Evolutionary conservation across 768 basidiomycete genomes (phyloP).

Genomic region (Lactarius tabidus): DNA sequence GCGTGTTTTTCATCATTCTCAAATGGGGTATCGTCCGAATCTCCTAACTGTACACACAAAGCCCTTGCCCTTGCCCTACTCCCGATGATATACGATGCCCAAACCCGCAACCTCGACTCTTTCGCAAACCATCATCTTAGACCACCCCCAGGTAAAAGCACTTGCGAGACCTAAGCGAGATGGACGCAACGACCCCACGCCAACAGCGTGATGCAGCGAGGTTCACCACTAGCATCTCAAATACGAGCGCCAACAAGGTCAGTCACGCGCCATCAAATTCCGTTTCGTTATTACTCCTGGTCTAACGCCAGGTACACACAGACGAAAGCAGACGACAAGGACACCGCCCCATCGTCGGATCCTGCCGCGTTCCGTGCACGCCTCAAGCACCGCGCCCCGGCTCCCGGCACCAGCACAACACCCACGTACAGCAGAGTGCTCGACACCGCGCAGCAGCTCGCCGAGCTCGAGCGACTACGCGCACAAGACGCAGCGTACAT

Average conservation of each 20-base stretch:
- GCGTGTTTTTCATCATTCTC: background rate
- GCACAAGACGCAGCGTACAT: slow-evolving; percentile 14
- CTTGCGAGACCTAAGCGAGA: background rate
- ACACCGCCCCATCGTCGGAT: background rate
- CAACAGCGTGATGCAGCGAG: background rate
- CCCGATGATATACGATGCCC: slow-evolving; percentile 1
- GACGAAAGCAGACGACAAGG: background rate
- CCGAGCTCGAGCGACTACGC: slow-evolving; percentile 10
- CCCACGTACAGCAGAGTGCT: slow-evolving; percentile 9
- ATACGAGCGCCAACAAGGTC: slow-evolving; percentile 1
- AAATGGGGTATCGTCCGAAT: background rate
- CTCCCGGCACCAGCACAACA: background rate
- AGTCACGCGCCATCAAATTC: background rate
- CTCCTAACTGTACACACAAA: background rate
- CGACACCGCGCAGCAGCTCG: slow-evolving; percentile 13
- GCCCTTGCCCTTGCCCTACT: slow-evolving; percentile 14
- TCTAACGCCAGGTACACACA: background rate
- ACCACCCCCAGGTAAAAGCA: background rate
- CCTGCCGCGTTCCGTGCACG: slow-evolving; percentile 10
- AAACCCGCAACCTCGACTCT: background rate
- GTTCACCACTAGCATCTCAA: background rate
- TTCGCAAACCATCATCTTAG: background rate
- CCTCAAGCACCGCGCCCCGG: slow-evolving; percentile 9
- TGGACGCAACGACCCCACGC: slow-evolving; percentile 1
- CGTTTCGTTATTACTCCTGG: background rate